Evolutionary conservation across 768 basidiomycete species (phyloP).

Genomic region (Trametes gibbosa): DNA sequence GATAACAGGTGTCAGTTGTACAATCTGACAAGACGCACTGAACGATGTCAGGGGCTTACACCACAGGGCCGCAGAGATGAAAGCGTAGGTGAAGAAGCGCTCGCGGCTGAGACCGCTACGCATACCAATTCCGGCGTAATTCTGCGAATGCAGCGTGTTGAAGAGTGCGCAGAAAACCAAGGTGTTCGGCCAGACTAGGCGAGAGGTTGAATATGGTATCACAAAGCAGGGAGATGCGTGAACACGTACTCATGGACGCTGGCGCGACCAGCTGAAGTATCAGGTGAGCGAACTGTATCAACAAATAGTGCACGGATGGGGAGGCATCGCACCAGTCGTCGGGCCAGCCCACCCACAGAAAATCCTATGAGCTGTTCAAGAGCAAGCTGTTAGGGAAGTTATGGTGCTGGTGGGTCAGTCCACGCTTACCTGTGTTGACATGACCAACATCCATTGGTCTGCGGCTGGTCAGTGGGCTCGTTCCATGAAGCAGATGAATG

Average conservation of each 20-base stretch:
- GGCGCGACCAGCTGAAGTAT: constrained; percentile 21
- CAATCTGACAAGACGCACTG: background rate
- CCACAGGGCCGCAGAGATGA: constrained; percentile 44
- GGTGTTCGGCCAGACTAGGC: constrained; percentile 67
- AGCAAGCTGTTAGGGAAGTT: background rate
- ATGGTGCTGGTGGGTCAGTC: background rate
- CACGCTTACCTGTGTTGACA: constrained; percentile 26
- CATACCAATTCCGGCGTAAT: constrained; percentile 52
- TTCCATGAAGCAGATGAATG: background rate
- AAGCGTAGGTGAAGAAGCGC: constrained; percentile 56
- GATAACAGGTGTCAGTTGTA: background rate
- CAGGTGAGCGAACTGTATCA: background rate
- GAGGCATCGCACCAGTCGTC: constrained; percentile 29
- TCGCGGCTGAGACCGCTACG: constrained; percentile 57
- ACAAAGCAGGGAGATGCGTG: background rate
- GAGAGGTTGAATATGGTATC: background rate
- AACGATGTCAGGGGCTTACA: constrained; percentile 29
- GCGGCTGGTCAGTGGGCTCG: background rate
- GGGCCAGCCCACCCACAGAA: constrained; percentile 34
- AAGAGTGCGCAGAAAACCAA: constrained; percentile 69
- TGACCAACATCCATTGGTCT: constrained; percentile 32
- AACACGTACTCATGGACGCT: constrained; percentile 29
- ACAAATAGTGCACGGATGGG: constrained; percentile 21
- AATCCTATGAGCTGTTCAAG: constrained; percentile 26
- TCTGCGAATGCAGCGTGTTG: constrained; percentile 69